Conservation (phyloP, 306 rosid genomes). For the Lithocarpus polystachyus region DNA sequence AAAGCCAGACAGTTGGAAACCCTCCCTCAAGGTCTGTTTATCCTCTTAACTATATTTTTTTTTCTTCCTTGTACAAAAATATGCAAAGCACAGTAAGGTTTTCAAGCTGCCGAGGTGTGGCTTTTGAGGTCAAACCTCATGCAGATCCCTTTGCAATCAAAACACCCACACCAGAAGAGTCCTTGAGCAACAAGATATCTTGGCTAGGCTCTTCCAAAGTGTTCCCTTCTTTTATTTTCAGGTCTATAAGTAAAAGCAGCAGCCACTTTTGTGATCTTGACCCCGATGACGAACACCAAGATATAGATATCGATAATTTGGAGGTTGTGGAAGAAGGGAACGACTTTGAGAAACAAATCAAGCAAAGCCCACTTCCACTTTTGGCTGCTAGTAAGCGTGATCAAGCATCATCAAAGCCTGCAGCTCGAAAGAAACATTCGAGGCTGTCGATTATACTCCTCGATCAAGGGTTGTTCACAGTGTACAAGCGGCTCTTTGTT, state of each 20-base stretch:
- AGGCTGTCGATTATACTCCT: slow-evolving; percentile 53
- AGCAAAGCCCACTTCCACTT: slow-evolving; percentile 10
- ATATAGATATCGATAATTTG: not conserved
- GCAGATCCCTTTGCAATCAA: slow-evolving; percentile 38
- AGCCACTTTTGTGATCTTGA: slow-evolving; percentile 54
- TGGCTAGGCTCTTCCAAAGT: slow-evolving; percentile 27
- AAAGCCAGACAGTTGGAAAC: no score
- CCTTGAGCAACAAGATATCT: no score
- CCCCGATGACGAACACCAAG: not conserved
- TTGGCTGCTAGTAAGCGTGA: slow-evolving; percentile 20
- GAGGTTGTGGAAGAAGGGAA: slow-evolving; percentile 3
- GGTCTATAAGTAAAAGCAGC: slow-evolving; percentile 39
- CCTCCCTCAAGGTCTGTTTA: no score
- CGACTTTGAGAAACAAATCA: slow-evolving; percentile 19
- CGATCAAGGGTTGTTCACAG: slow-evolving; percentile 63
- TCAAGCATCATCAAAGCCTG: slow-evolving; percentile 15
- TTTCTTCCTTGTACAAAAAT: not conserved
- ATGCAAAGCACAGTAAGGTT: slow-evolving; percentile 38
- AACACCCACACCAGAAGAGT: not conserved
- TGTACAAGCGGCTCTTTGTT: slow-evolving; percentile 51
- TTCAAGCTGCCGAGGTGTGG: slow-evolving; percentile 52
- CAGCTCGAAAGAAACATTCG: slow-evolving; percentile 16
- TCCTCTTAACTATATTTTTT: no score
- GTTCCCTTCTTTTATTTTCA: slow-evolving; percentile 10
- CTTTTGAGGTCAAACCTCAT: slow-evolving; percentile 46